phyloP scores from a whole-genome alignment of 768 basidiomycete genomes.

The Suillus hirtellus region DNA sequence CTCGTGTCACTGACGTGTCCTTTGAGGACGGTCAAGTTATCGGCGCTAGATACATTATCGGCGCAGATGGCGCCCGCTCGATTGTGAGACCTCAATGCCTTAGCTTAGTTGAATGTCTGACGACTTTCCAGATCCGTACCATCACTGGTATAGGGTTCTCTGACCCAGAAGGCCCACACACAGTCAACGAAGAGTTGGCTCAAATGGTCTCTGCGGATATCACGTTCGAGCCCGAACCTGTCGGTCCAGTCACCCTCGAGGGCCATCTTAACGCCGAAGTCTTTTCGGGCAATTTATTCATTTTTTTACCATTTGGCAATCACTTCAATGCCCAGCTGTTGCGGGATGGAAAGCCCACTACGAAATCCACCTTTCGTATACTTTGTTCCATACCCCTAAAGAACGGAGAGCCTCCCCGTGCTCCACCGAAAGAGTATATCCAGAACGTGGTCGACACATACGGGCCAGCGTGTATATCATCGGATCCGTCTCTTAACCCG shows the following conservation, averaged over 20 bases:
- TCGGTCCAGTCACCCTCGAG: not conserved
- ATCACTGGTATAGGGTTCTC: constrained; percentile 42
- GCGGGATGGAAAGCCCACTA: not conserved
- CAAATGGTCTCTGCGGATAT: constrained; percentile 52
- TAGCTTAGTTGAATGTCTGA: not conserved
- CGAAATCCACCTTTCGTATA: constrained; percentile 35
- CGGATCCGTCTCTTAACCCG: constrained; percentile 1
- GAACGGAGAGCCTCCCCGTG: constrained; percentile 20
- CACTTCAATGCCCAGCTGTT: not conserved
- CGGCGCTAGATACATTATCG: not conserved
- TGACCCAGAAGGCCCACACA: constrained; percentile 39
- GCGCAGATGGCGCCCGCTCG: not conserved
- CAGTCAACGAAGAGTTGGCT: constrained; percentile 23
- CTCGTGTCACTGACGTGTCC: constrained; percentile 36
- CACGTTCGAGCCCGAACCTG: constrained; percentile 34
- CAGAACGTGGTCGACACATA: constrained; percentile 6
- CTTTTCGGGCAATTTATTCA: constrained; percentile 30
- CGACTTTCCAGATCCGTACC: not conserved
- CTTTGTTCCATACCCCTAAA: constrained; percentile 34
- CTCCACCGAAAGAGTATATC: constrained; percentile 3
- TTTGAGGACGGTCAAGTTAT: constrained; percentile 27
- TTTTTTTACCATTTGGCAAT: constrained; percentile 34
- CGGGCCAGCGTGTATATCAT: constrained; percentile 3
- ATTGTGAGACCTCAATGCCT: not conserved
- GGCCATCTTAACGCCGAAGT: constrained; percentile 23